phyloP scores from a whole-genome alignment of 2,329 filamentous ascomycete species.

The Xylogone sp. region DNA sequence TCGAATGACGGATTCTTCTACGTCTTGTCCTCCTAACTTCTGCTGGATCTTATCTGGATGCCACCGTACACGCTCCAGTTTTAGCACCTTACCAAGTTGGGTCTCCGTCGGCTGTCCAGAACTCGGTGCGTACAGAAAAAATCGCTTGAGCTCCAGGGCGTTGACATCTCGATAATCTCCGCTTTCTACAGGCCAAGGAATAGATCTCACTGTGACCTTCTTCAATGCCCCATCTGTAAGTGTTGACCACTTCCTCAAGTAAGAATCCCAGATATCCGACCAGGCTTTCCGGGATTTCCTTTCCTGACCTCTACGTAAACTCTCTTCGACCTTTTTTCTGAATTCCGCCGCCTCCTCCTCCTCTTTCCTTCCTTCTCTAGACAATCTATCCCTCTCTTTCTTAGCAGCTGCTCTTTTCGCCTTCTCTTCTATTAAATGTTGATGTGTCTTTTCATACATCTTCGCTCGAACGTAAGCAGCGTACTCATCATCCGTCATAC shows the following conservation, averaged over 20 bases:
- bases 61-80: conserved; percentile 86
- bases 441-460: conserved; percentile 96
- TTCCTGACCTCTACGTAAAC: conserved; percentile 62
- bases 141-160: conserved; percentile 54
- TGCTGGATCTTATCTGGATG: conserved; percentile 98
- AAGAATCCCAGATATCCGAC: conserved; percentile 60
- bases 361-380: conserved; percentile 33
- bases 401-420: conserved; percentile 55
- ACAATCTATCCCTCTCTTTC: conserved; percentile 40
- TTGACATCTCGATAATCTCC: conserved; percentile 52
- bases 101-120: conserved; percentile 23
- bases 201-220: conserved; percentile 40
- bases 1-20: conserved; percentile 70
- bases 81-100: conserved; percentile 53
- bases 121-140: conserved; percentile 51
- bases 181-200: conserved; percentile 63
- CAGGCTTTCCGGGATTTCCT: conserved; percentile 47
- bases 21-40: conserved; percentile 65
- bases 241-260: conserved; percentile 59
- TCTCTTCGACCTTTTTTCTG: conserved; percentile 64
- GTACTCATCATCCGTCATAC: conserved; percentile 92
- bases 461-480: conserved; percentile 75
- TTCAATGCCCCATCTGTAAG: conserved; percentile 36
- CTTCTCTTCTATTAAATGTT: conserved; percentile 75
- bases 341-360: conserved; percentile 41